Evolutionary conservation across 345 rosid species (phyloP).

Genomic region (Raphanus raphanistrum): DNA sequence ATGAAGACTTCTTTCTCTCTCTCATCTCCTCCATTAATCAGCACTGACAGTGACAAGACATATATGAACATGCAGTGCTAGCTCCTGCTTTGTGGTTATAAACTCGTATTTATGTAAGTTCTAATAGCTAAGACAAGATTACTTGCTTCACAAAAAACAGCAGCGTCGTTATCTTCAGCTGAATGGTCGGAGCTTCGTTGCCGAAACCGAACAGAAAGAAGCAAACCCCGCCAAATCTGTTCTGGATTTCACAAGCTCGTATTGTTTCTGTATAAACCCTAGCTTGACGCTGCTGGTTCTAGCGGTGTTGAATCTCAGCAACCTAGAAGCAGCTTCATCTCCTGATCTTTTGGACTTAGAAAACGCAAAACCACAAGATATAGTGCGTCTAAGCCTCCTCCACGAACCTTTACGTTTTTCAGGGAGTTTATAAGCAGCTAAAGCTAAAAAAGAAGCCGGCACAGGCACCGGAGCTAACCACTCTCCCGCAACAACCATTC

Average conservation of each 20-base stretch:
- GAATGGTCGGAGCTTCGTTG: no score
- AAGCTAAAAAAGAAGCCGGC: constrained; percentile 62
- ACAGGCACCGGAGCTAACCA: constrained; percentile 92
- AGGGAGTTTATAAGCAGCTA: constrained; percentile 76
- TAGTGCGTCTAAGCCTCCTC: constrained; percentile 56
- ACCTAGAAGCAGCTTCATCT: constrained; percentile 75
- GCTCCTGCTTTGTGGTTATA: not conserved
- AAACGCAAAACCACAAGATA: constrained; percentile 69
- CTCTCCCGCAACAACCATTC: constrained; percentile 83
- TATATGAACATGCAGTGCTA: not conserved
- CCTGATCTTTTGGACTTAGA: constrained; percentile 65
- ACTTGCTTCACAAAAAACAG: no score
- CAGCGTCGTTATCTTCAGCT: no score
- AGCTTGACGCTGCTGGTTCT: no score
- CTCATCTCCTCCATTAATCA: constrained; percentile 32
- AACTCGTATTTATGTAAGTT: not conserved
- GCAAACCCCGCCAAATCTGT: no score
- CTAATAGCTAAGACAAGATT: no score
- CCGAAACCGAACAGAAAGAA: no score
- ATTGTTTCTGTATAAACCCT: no score
- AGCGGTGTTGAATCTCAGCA: constrained; percentile 43
- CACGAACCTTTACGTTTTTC: constrained; percentile 63
- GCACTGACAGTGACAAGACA: constrained; percentile 1
- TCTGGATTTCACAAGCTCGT: no score
- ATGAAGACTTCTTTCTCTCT: constrained; percentile 26